Evolutionary conservation across 1,284 basidiomycete species (phyloP).

Genomic region (Sporisorium reilianum): DNA sequence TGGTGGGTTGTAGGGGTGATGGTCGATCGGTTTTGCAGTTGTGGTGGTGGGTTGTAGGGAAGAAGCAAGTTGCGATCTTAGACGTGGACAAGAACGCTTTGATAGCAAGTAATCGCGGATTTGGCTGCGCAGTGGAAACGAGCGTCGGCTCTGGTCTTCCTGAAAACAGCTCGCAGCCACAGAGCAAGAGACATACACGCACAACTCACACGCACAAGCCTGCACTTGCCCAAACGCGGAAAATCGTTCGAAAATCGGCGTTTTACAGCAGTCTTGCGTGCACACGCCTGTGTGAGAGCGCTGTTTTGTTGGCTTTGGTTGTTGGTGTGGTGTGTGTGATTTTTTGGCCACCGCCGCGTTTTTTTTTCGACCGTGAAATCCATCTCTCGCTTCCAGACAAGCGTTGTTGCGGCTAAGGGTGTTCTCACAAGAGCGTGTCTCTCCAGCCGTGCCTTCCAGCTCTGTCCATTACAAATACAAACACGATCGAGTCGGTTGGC

Average conservation of each 20-base stretch:
- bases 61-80: background rate
- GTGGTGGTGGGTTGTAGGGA: background rate
- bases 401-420: background rate
- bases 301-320: background rate
- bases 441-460: background rate
- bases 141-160: background rate
- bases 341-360: background rate
- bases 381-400: slow-evolving; percentile 1
- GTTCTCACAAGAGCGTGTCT: background rate
- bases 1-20: too few species aligned
- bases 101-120: too few species aligned
- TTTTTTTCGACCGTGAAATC: slow-evolving; percentile 16
- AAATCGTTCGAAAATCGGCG: slow-evolving; percentile 9
- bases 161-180: background rate
- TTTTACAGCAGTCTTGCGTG: too few species aligned
- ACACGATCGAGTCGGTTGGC: slow-evolving; percentile 1
- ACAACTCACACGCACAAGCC: background rate
- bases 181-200: background rate
- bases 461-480: slow-evolving; percentile 7
- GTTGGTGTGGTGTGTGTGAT: background rate
- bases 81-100: background rate
- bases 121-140: slow-evolving; percentile 1
- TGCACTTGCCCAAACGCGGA: background rate
- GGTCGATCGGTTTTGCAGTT: background rate
- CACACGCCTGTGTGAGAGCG: slow-evolving; percentile 3